Evolutionary conservation across 306 rosid genomes (phyloP), one percentile per base, ranked within the genome.

Genomic region (Prunus padus): DNA sequence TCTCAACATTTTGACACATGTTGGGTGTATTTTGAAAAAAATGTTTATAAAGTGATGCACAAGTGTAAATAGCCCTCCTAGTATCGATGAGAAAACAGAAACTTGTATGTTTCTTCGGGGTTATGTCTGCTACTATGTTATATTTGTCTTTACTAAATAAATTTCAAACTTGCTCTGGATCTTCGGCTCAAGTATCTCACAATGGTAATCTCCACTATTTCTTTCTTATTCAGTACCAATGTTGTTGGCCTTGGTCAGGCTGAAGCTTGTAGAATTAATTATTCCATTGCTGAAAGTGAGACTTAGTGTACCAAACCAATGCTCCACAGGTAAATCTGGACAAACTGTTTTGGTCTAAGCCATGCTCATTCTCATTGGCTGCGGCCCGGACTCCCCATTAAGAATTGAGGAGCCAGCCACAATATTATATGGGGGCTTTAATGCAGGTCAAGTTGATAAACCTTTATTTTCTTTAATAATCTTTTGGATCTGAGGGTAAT

Each of bases 321-420:
- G 44, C 45, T 74, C 44, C 57, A 55, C 85, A 95, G 99, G 88
- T 90, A 79, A 87, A 86, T 78, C 79, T 88, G 71, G 88, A 89
- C 49, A 89, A 85, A 73, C 25, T 89, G 91, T 89, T 95, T 84
- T 90, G 93, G 97, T 84, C 92, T 50, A 90, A 90, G 79, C 97
- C 99, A 8, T 79, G 80, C 78, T 90, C 97, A 1, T 71, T 31
- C 33, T 31, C 33, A 31, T 31, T 95, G 74, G 92, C 97, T 45
- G 73, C 92, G 84, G 81, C 92, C 0, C 4, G 12, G 89, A 91
- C 19, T 95, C 99, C 0, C 88, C 92, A 3, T 72, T 83, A 69
- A 87, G 97, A 87, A 77, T 89, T 37, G 91, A 92, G 25, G 98
- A 95, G 82, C 99, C 97, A 40, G 33, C 33, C 67, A 89, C 33